A percentile compares a stretch with the other conserved stretches of the same genome.
Evolutionary conservation across 306 rosid genomes (phyloP).

Genomic region (Rosa persica): DNA sequence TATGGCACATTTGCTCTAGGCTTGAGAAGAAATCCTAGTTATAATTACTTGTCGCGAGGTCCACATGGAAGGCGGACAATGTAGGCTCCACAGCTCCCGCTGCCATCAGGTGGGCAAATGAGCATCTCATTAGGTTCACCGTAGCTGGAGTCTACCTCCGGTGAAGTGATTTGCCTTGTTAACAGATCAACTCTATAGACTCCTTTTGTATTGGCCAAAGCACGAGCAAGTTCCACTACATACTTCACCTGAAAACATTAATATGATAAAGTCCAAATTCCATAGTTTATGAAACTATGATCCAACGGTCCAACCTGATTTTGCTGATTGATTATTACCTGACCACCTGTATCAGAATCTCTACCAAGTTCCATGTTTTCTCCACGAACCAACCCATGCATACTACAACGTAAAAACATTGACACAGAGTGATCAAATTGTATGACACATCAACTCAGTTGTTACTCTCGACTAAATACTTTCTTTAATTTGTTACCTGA

Average conservation of each 20-base stretch:
- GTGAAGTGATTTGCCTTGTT: conserved; percentile 68
- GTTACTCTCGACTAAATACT: background rate
- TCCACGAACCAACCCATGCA: conserved; percentile 83
- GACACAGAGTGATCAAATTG: background rate
- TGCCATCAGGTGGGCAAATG: conserved; percentile 57
- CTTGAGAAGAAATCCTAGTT: background rate
- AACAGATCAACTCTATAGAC: conserved; percentile 72
- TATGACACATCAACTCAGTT: too few relatives aligned
- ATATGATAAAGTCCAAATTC: background rate
- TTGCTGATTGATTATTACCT: conserved; percentile 37
- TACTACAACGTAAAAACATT: conserved; percentile 27
- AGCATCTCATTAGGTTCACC: conserved; percentile 86
- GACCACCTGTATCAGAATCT: conserved; percentile 90
- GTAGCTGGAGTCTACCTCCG: conserved; percentile 66
- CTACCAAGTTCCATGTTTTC: conserved; percentile 89
- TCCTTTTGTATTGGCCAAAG: conserved; percentile 73
- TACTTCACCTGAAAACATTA: conserved; percentile 56
- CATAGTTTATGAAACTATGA: background rate
- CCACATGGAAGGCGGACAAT: conserved; percentile 80
- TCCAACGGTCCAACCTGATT: background rate
- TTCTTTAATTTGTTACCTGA: conserved; percentile 37
- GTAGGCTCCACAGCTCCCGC: conserved; percentile 73
- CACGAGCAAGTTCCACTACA: conserved; percentile 78
- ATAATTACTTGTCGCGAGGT: conserved; percentile 49
- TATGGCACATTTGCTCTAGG: background rate